These are phyloP conservation scores for Camillea tinctor DNA, from an alignment of 2,329 filamentous ascomycete genomes.

Conservation along the genomic window DNA sequence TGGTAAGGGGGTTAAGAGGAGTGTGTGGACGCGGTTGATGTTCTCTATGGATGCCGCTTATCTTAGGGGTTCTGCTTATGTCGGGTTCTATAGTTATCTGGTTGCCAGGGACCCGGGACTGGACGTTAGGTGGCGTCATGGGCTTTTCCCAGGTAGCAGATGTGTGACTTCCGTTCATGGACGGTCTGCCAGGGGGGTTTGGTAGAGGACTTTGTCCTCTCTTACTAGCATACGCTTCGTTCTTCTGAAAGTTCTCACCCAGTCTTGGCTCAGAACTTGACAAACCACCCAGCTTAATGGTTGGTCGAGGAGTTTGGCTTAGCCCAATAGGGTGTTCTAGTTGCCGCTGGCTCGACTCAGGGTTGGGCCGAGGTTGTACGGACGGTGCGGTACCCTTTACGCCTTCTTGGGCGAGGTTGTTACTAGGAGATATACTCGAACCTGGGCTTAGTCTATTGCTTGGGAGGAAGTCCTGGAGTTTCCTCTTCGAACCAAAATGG, in stretches of 20 bases:
- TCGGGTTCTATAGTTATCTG: no score
- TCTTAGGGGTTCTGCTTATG: not conserved
- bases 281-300: not conserved
- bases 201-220: not conserved
- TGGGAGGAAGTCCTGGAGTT: not conserved
- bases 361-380: no score
- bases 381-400: no score
- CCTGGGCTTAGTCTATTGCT: not conserved
- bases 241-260: not conserved
- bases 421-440: not conserved
- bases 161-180: not conserved
- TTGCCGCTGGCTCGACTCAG: no score
- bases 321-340: no score
- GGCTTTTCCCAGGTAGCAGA: not conserved
- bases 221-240: not conserved
- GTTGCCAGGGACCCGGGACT: no score
- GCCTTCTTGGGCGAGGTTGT: not conserved
- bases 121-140: not conserved
- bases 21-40: no score
- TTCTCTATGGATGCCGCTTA: not conserved
- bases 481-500: not conserved
- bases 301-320: no score
- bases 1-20: no score
- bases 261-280: not conserved
- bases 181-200: not conserved